These are phyloP conservation scores for Papiliotrema nemorosa DNA, from an alignment of 1,284 basidiomycete species.

Conservation along the genomic window DNA sequence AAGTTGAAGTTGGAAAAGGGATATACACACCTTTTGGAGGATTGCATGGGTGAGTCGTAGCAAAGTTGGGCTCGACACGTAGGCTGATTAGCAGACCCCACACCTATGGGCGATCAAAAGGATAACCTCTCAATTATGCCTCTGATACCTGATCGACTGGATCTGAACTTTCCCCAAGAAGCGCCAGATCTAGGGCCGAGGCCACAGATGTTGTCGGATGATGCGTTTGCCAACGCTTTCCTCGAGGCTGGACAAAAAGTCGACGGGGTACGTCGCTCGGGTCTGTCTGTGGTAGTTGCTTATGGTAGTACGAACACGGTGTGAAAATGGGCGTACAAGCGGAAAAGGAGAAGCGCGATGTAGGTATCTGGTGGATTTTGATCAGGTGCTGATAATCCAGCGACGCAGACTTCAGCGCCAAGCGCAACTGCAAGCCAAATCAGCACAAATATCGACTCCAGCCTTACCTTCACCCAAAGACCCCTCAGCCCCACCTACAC, in stretches of 20 bases:
- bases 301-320: conserved; percentile 29
- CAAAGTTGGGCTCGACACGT: not conserved
- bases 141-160: conserved; percentile 16
- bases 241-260: conserved; percentile 32
- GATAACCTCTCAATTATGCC: conserved; percentile 23
- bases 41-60: conserved; percentile 31
- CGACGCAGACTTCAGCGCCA: not conserved
- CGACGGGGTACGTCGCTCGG: conserved; percentile 28
- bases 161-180: conserved; percentile 9
- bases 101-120: conserved; percentile 26
- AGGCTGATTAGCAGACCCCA: conserved; percentile 25
- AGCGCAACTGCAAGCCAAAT: not conserved
- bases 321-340: conserved; percentile 32
- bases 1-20: conserved; percentile 34
- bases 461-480: not conserved
- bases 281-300: not conserved
- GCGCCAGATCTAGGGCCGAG: conserved; percentile 10
- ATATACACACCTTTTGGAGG: conserved; percentile 37
- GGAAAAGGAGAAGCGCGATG: conserved; percentile 26
- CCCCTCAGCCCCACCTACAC: not conserved
- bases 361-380: conserved; percentile 6
- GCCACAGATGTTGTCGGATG: conserved; percentile 19
- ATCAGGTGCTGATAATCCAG: not conserved
- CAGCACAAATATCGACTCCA: not conserved
- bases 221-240: conserved; percentile 22